Base-by-base conservation (phyloP, 352 stramenopile genomes). In the Globisporangium paroecandrum region DNA sequence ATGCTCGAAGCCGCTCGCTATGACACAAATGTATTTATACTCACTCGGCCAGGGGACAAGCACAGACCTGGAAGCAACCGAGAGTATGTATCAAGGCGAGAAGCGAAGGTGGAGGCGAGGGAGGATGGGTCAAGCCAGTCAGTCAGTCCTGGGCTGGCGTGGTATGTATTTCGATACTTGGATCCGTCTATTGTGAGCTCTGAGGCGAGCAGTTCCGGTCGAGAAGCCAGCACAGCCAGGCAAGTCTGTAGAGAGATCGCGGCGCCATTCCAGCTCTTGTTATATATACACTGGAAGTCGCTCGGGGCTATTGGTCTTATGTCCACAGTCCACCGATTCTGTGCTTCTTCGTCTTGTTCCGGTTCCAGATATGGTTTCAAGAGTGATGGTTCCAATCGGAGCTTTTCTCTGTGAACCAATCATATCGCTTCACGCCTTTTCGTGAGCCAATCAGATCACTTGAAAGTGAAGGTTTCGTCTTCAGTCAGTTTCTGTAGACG, bases 21-120 rank as follows among this genome's bases (percentile, higher is more conserved):
- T n/a, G 41, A 47, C 8, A 47, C 41, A 47, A 60, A 20, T 27
- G 46, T 65, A 65, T 65, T 65, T 65, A 57, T 65, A 57, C 29
- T 34, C 22, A 8, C 41, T 47, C 41, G 4, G 41, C n/a, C 25
- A 41, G 29, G 29, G 18, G 54, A 18, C 18, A 13, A 62, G 41
- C 59, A 36, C 59, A 65, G 59, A 65, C 10, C 38, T 13, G 29
- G 32, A 62, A 41, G 56, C 56, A 47, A 15, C 9, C 0, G 3
- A 5, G 41, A 38, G 24, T 4, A 36, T 27, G 53, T 10, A 13
- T 58, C 53, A 27, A 58, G 53, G 27, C 20, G 53, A 18, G 20
- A 27, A 22, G 46, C 18, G 46, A 54, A 54, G 46, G 20, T 25
- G 46, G 24, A n/a, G 46, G 20, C 20, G 46, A 54, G 46, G 18